Base-by-base conservation (phyloP, 352 stramenopile genomes). In the Thraustochytrium sp. region DNA sequence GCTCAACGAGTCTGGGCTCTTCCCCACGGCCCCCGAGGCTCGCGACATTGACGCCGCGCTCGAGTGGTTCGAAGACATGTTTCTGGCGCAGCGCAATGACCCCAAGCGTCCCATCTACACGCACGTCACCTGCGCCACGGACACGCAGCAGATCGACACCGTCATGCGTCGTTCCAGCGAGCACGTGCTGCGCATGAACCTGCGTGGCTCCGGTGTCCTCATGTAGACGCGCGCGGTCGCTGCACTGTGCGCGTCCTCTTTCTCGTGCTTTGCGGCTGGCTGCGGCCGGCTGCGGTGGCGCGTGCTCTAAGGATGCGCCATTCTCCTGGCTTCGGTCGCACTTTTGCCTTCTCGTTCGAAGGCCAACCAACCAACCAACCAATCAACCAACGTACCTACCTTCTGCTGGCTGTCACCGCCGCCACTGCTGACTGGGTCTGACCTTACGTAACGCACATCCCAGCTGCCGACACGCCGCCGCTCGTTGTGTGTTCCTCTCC, bases 161-260 rank as follows among this genome's bases (percentile, higher is more conserved):
- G 95, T 98, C 75, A 98, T 98, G 91, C 96, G 97, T 85, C 92
- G 92, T 62, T 98, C 93, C 88, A 98, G 97, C 92, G 92, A 97
- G 84, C 97, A 97, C 85, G 96, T 97, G 86, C 90, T 97, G 75
- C 92, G 93, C 87, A 90, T 93, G 85, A 97, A 97, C 91, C 92
- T 97, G 85, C 94, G 95, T 86, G 91, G 92, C 82, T 94, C 90
- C 29, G 92, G 90, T 82, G 94, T 96, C 88, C 94, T 80, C 40
- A 51, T 80, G 48, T 80, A 80, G 26, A 18, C 26, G 16, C 18
- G 18, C 16, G 16, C 16, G 18, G 48, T 55, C 48, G 48, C 18
- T 55, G 48, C n/a, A 23, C 48, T 55, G 16, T 55, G 16, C 48
- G n/a, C 18, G 18, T 55, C 48, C n/a, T 55, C 48, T 55, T 55